Evolutionary conservation across 345 rosid species (phyloP), one percentile per base, ranked within the genome.

Genomic region (Populus davidiana): DNA sequence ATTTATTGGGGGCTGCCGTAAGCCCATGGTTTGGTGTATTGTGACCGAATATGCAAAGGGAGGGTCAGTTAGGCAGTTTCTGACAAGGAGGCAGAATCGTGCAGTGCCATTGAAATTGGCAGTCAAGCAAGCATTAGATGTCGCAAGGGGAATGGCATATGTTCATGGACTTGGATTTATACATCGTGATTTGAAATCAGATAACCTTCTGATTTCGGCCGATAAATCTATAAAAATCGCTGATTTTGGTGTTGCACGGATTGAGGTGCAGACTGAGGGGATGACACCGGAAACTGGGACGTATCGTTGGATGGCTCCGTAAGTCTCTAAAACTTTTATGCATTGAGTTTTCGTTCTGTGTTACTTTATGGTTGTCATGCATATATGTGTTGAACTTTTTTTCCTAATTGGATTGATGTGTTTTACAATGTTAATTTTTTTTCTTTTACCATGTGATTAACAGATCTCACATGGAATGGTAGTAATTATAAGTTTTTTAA

Each of bases 251-350:
- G 84, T 81, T 14, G 84, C 84, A 1, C 67, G 84, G 17, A 81
- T 81, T 77, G 84, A 81, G 71, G 84, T 81, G 84, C 84, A 81
- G 80, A 73, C 84, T n/a, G 84, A 81, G 67, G 84, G 84, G 16
- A 81, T 81, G 84, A 81, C 84, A 27, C 84, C 84, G 18, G 84
- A 77, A 70, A 81, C 84, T 16, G 84, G 84, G 62, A 81, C 84
- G 62, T 77, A 81, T 56, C 84, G 84, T 8, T 81, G 84, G 84
- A 81, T 81, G 84, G 84, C 84, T 1, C 84, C 84, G 84, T 81
- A 76, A 81, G 83, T 33, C 25, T 72, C n/a, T 63, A 1, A 2
- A 49, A 54, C 21, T 25, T 44, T 4, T 13, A 44, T 2, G 5
- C 29, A 6, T 68, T 12, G 38, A 52, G 11, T 5, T 31, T 49